Conservation (phyloP, 169 alveolate genomes). For the Pseudocohnilembus persalinus region DNA sequence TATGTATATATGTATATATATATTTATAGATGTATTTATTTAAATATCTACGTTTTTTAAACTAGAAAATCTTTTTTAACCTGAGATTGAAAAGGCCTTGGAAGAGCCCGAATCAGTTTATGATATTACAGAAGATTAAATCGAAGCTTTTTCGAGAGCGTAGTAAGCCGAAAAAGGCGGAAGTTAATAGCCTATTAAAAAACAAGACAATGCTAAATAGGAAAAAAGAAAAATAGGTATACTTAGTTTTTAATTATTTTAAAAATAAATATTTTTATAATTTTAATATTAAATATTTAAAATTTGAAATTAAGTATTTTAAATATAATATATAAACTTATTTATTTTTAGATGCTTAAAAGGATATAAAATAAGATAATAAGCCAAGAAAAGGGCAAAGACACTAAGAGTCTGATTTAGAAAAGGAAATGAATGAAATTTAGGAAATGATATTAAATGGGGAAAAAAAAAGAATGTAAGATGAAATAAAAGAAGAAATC, state of each 20-base stretch:
- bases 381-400: slow-evolving; percentile 54
- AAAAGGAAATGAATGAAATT: slow-evolving; percentile 55
- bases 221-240: slow-evolving; percentile 12
- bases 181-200: slow-evolving; percentile 5
- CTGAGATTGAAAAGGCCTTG: slow-evolving; percentile 64
- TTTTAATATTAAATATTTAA: no score
- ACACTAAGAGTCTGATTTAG: slow-evolving; percentile 48
- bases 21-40: no score
- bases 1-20: no score
- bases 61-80: slow-evolving; percentile 67
- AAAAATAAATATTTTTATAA: no score
- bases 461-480: slow-evolving; percentile 53
- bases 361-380: no score
- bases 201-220: background rate
- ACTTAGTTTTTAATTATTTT: no score
- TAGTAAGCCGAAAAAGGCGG: slow-evolving; percentile 13
- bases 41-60: no score
- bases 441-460: slow-evolving; percentile 52
- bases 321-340: no score
- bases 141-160: slow-evolving; percentile 27
- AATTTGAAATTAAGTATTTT: no score
- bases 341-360: background rate
- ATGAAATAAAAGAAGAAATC: slow-evolving; percentile 50
- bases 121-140: slow-evolving; percentile 75
- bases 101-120: slow-evolving; percentile 76